Percentiles rank a stretch among this genome's conserved stretches.
Evolutionary conservation across 23 red algal species (phyloP).

Genomic region (Porphyridium purpureum): DNA sequence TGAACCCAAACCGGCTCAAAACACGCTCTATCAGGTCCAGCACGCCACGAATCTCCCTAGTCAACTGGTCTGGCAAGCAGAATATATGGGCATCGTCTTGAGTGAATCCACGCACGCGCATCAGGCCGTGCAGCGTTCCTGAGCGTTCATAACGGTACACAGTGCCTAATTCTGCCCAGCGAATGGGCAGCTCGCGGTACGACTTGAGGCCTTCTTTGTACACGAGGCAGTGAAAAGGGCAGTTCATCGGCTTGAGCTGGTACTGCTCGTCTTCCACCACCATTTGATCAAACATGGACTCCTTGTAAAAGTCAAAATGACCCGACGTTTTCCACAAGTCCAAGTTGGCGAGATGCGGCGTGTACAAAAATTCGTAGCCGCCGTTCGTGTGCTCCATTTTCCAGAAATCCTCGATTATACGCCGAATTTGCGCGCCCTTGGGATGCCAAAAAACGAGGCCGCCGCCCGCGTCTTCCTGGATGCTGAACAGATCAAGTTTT

Average conservation of each 20-base stretch:
- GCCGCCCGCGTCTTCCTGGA: constrained; percentile 79
- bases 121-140: constrained; percentile 95
- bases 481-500: constrained; percentile 67
- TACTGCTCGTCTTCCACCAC: constrained; percentile 63
- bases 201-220: constrained; percentile 76
- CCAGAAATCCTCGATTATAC: constrained; percentile 90
- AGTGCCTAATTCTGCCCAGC: constrained; percentile 94
- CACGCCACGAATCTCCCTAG: constrained; percentile 58
- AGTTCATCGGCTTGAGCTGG: constrained; percentile 97
- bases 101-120: constrained; percentile 96
- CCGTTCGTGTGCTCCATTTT: constrained; percentile 49
- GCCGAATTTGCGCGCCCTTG: constrained; percentile 62
- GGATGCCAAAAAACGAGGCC: constrained; percentile 99
- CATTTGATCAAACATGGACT: constrained; percentile 98
- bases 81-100: constrained; percentile 99
- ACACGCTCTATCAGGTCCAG: constrained; percentile 79
- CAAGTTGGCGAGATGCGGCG: constrained; percentile 80
- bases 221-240: constrained; percentile 88
- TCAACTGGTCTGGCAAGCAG: constrained; percentile 76
- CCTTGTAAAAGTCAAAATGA: constrained; percentile 91
- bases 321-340: constrained; percentile 90
- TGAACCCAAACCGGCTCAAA: constrained; percentile 85
- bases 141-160: constrained; percentile 97
- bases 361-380: constrained; percentile 88
- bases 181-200: constrained; percentile 90